Percentiles rank a stretch among this genome's conserved stretches.
Conservation (phyloP, 164 flowering plant species). For the Akebia trifoliata region DNA sequence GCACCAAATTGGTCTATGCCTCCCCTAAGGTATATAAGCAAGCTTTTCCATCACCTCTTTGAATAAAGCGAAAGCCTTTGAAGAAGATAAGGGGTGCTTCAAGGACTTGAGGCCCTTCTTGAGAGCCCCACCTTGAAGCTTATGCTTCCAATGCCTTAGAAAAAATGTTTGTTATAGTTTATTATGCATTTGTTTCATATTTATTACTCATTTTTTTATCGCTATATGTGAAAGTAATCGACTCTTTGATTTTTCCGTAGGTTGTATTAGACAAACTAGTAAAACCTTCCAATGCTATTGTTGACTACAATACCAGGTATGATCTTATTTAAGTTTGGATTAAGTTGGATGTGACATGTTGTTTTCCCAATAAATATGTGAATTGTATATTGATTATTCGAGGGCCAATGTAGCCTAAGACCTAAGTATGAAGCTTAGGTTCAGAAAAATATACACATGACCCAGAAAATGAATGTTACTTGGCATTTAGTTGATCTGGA, state of each 20-base stretch:
- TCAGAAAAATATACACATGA: no score
- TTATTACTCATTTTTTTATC: neutral
- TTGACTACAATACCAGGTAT: constrained; percentile 95
- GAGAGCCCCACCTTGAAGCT: no score
- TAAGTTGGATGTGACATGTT: neutral
- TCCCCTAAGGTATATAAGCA: no score
- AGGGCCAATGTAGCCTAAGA: no score
- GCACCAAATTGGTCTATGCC: no score
- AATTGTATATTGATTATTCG: neutral
- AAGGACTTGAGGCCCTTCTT: no score
- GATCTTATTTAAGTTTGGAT: neutral
- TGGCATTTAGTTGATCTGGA: neutral
- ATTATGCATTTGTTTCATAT: neutral
- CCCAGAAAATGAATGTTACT: no score
- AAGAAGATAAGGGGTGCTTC: no score
- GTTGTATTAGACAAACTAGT: constrained; percentile 89
- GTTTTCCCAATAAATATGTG: neutral
- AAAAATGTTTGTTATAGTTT: neutral
- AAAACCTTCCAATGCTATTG: constrained; percentile 73
- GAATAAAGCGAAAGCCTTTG: no score
- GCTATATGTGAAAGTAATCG: neutral
- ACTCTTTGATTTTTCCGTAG: constrained; percentile 29
- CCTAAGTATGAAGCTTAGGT: neutral
- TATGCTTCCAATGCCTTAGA: no score
- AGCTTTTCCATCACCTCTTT: no score